Base-by-base conservation (phyloP, 805 yeast genomes). In the Sungouiozyma intestinalis region DNA sequence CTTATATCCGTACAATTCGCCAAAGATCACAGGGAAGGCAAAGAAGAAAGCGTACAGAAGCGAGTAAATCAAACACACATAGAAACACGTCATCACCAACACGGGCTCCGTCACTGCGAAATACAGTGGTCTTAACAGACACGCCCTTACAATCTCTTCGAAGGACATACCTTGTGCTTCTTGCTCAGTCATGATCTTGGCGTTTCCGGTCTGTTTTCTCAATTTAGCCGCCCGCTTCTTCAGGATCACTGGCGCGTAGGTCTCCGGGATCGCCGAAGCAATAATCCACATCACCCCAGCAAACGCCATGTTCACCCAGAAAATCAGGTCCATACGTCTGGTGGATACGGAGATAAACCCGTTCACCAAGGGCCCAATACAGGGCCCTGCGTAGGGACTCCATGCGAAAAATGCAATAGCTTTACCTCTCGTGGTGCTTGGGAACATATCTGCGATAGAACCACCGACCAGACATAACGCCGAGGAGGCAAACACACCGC, bases 351-450 rank as follows among this genome's bases (percentile, higher is more conserved):
- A 72, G 54, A 87, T 79, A 68, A 86, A 87, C 33, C 96, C 95
- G 54, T 85, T 83, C 32, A 85, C 86, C 41, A 87, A 64, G 3
- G 94, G 95, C 31, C 95, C 96, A 38, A 86, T 64, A 33, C 85
- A 94, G 1, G 96, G 96, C 40, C 95, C 96, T 48, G 88, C 81
- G 62, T 86, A 87, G 2, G 96, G 96, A 45, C 92, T 86, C 55
- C 85, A 86, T 11, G 94, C 88, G 56, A 87, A 87, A 54, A 81
- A 81, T 0, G 95, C 94, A 64, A 87, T 85, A 34, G 95, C 95
- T 54, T 79, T 73, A 51, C 95, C 95, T 66, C 95, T 73, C 1
- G 87, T 76, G 48, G 76, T 81, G 41, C 75, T 72, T n/a, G 79
- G 74, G 71, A 87, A 90, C 71, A 87, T 73, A 63, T 87, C 97